Evolutionary conservation across 768 basidiomycete genomes (phyloP).

Genomic region (Boletus vinaceobasis): DNA sequence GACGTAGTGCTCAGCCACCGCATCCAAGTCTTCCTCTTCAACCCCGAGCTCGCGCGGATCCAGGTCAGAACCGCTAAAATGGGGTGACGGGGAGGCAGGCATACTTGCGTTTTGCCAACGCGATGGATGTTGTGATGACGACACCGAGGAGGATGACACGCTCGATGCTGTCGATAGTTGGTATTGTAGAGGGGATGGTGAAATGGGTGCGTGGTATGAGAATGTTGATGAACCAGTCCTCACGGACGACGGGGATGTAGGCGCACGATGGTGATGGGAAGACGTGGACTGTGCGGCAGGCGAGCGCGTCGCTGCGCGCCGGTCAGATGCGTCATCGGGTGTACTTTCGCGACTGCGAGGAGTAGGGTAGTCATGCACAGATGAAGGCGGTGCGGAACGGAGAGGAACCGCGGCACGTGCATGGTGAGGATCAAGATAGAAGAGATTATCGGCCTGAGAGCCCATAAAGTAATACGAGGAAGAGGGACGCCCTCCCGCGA

Average conservation of each 20-base stretch:
- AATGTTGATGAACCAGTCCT: conserved; percentile 47
- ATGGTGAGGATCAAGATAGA: conserved; percentile 81
- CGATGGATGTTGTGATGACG: conserved; percentile 32
- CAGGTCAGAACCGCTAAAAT: conserved; percentile 29
- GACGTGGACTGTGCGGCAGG: conserved; percentile 19
- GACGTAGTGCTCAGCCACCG: conserved; percentile 59
- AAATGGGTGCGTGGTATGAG: conserved; percentile 56
- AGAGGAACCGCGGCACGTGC: conserved; percentile 74
- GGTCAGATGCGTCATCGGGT: conserved; percentile 30
- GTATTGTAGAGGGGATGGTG: conserved; percentile 65
- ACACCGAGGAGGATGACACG: conserved; percentile 29
- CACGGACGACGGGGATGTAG: conserved; percentile 51
- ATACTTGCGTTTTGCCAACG: conserved; percentile 29
- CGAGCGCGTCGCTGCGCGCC: conserved; percentile 24
- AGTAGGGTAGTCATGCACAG: conserved; percentile 21
- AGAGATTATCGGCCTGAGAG: conserved; percentile 81
- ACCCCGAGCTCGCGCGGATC: conserved; percentile 38
- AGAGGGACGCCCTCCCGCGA: conserved; percentile 94
- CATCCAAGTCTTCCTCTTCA: conserved; percentile 37
- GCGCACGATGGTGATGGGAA: conserved; percentile 34
- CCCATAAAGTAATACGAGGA: conserved; percentile 98
- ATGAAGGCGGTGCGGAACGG: conserved; percentile 42
- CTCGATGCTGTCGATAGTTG: conserved; percentile 49
- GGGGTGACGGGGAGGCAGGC: conserved; percentile 18
- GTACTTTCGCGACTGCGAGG: conserved; percentile 28